A percentile compares a stretch with the other conserved stretches of the same genome.
phyloP scores from a whole-genome alignment of 805 yeast genomes.

The Candida multigemmis region DNA sequence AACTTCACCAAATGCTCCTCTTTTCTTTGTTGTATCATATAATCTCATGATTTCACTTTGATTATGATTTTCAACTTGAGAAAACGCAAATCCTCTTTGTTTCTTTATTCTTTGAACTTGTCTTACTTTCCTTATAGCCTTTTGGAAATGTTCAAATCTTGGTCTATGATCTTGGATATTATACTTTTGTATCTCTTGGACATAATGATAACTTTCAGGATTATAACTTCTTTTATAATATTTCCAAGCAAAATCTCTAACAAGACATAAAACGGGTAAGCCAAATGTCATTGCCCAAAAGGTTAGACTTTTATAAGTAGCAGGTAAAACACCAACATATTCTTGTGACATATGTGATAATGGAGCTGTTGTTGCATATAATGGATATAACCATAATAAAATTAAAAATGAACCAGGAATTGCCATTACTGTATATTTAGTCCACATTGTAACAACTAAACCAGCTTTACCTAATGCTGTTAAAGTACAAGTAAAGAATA shows the following conservation, averaged over 20 bases:
- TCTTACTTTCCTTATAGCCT: constrained; percentile 92
- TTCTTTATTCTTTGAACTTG: constrained; percentile 98
- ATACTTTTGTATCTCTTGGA: constrained; percentile 93
- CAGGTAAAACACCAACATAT: constrained; percentile 69
- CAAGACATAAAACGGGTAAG: constrained; percentile 66
- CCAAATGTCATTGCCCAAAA: constrained; percentile 82
- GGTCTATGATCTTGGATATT: constrained; percentile 92
- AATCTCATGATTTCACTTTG: constrained; percentile 87
- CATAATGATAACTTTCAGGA: constrained; percentile 91
- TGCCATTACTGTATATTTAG: constrained; percentile 82
- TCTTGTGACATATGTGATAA: constrained; percentile 72
- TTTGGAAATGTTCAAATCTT: constrained; percentile 93
- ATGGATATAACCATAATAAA: constrained; percentile 84
- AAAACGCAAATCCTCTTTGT: constrained; percentile 97
- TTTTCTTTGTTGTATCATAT: constrained; percentile 85
- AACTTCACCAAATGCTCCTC: constrained; percentile 67
- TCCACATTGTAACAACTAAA: constrained; percentile 85
- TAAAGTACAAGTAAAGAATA: constrained; percentile 77
- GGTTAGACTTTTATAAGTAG: constrained; percentile 65
- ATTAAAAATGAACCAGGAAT: constrained; percentile 87
- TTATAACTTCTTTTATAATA: constrained; percentile 84
- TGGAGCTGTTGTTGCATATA: constrained; percentile 82
- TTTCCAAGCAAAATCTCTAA: constrained; percentile 91
- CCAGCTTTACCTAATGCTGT: constrained; percentile 96
- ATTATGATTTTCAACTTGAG: constrained; percentile 85